Percentiles rank a stretch among this genome's conserved stretches.
Conservation (phyloP, 2,329 filamentous ascomycete species). For the Fusarium longipes region DNA sequence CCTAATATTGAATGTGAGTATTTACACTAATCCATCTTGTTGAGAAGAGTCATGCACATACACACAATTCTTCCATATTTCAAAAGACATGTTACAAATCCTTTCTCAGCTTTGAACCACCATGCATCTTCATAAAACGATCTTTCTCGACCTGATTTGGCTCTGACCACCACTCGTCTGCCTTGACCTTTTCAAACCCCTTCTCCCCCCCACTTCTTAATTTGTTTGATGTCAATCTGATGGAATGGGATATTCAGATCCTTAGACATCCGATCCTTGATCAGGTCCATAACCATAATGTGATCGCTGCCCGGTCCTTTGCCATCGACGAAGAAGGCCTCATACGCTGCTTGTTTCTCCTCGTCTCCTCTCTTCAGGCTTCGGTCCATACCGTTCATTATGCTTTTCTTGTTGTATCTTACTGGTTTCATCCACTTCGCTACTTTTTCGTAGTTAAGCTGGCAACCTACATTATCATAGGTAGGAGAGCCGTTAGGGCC, state of each 20-base stretch:
- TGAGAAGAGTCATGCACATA: too few relatives aligned
- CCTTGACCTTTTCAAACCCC: constrained; percentile 18
- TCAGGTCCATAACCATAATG: background rate
- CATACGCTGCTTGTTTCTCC: background rate
- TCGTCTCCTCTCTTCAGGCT: background rate
- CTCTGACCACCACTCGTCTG: constrained; percentile 22
- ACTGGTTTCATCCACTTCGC: constrained; percentile 29
- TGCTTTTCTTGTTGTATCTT: constrained; percentile 16
- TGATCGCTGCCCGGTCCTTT: background rate
- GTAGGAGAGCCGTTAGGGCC: constrained; percentile 26
- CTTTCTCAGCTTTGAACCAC: background rate
- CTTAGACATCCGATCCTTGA: constrained; percentile 37
- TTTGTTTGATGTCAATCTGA: constrained; percentile 19
- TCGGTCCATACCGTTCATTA: constrained; percentile 17
- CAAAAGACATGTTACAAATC: too few relatives aligned
- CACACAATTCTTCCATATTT: too few relatives aligned
- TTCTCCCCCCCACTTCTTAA: constrained; percentile 25
- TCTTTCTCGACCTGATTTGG: constrained; percentile 26
- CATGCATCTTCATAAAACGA: constrained; percentile 3
- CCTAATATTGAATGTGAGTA: too few relatives aligned
- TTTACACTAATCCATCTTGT: too few relatives aligned
- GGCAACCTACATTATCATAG: constrained; percentile 30
- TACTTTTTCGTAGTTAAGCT: constrained; percentile 37
- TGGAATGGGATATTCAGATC: constrained; percentile 29
- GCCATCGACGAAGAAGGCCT: constrained; percentile 15